A percentile compares a stretch with the other conserved stretches of the same genome.
Conservation (phyloP, 495 filamentous ascomycete species). For the Aspergillus indologenus region DNA sequence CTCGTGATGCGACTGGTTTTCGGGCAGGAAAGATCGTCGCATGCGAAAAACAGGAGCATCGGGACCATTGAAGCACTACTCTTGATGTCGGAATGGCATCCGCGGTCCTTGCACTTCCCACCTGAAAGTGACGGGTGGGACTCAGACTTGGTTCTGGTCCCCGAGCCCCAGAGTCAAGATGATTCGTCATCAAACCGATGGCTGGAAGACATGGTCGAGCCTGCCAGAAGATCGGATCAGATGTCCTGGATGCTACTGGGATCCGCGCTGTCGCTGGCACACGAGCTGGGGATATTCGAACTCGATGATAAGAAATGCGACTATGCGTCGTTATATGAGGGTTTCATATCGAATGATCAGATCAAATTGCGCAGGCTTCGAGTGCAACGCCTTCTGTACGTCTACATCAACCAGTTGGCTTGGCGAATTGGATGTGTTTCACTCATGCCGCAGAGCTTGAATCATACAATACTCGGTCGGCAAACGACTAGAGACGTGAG, state of each 20-base stretch:
- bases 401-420: conserved; percentile 53
- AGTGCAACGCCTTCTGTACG: conserved; percentile 46
- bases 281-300: conserved; percentile 52
- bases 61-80: conserved; percentile 52
- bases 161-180: conserved; percentile 21
- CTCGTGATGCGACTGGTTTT: conserved; percentile 50
- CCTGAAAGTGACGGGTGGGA: conserved; percentile 51
- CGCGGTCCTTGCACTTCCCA: conserved; percentile 52
- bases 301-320: conserved; percentile 30
- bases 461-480: conserved; percentile 38
- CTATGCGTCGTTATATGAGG: conserved; percentile 22
- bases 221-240: conserved; percentile 51
- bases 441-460: conserved; percentile 49
- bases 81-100: conserved; percentile 56
- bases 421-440: conserved; percentile 54
- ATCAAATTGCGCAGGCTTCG: conserved; percentile 42
- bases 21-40: conserved; percentile 48
- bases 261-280: conserved; percentile 48
- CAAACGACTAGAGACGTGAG: conserved; percentile 29
- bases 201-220: conserved; percentile 50
- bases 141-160: conserved; percentile 34
- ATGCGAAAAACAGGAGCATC: conserved; percentile 44
- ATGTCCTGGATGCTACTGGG: conserved; percentile 58
- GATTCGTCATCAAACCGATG: conserved; percentile 33
- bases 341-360: conserved; percentile 33